Evolutionary conservation across 1,284 basidiomycete species (phyloP).

Genomic region (Ceratobasidium sp.): DNA sequence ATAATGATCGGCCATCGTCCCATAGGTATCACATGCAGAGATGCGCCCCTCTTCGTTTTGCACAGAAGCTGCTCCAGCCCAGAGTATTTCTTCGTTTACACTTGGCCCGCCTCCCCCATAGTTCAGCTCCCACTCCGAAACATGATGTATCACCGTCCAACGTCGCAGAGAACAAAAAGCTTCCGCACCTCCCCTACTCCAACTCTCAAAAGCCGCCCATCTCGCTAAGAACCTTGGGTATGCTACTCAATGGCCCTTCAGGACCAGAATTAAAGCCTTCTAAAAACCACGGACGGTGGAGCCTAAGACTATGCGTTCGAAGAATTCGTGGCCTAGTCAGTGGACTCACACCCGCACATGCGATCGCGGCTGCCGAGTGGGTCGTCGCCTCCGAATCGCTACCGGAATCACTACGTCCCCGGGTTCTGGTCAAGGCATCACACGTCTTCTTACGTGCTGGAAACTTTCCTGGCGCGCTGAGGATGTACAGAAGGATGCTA

Average conservation of each 20-base stretch:
- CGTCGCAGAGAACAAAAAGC: background rate
- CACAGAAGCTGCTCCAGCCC: no score
- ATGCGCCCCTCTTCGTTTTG: background rate
- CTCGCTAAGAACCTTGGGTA: background rate
- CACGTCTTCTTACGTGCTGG: conserved; percentile 18
- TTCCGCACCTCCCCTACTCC: background rate
- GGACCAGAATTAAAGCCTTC: background rate
- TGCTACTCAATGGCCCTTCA: background rate
- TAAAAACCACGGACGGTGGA: background rate
- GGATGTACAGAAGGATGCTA: conserved; percentile 7
- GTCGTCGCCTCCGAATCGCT: background rate
- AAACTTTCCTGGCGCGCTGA: conserved; percentile 9
- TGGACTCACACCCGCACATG: background rate
- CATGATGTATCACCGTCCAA: background rate
- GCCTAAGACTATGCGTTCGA: background rate
- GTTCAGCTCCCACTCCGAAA: background rate
- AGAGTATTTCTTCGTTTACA: no score
- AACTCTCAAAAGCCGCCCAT: background rate
- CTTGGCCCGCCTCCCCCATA: background rate
- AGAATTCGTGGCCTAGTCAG: conserved; percentile 6
- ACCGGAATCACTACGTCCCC: conserved; percentile 5
- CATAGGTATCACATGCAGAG: background rate
- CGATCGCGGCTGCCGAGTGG: background rate
- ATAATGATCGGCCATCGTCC: no score
- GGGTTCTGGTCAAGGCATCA: conserved; percentile 1